phyloP scores from a whole-genome alignment of 164 flowering plant genomes.

The Tinospora cordifolia region DNA sequence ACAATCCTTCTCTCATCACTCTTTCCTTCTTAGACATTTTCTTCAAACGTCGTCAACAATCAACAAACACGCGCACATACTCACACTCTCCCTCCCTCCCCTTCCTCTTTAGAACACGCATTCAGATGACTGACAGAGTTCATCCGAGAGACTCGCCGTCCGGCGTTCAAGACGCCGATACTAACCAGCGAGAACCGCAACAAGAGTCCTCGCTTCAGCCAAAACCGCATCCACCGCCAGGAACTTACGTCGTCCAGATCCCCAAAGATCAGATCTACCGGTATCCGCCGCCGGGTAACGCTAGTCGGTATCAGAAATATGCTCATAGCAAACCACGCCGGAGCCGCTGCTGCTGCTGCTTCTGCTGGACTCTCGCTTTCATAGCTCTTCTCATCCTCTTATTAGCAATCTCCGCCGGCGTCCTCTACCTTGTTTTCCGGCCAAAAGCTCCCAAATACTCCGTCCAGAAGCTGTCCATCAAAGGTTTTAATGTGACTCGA shows the following conservation, averaged over 20 bases:
- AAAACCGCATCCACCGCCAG: slow-evolving; percentile 27
- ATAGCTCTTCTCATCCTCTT: slow-evolving; percentile 27
- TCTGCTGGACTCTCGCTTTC: slow-evolving; percentile 34
- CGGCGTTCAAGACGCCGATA: background rate
- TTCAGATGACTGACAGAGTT: slow-evolving; percentile 4
- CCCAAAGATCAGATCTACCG: slow-evolving; percentile 88
- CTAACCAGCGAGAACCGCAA: background rate
- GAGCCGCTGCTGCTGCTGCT: slow-evolving; percentile 34
- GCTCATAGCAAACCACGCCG: slow-evolving; percentile 24
- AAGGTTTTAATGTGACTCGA: slow-evolving; percentile 47
- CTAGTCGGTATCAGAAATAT: slow-evolving; percentile 24
- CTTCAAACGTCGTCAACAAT: background rate
- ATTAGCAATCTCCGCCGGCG: slow-evolving; percentile 41
- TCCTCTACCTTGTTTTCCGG: slow-evolving; percentile 54
- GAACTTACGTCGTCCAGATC: slow-evolving; percentile 71
- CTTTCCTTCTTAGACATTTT: background rate
- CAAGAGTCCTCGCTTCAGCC: background rate
- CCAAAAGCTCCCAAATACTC: slow-evolving; percentile 58
- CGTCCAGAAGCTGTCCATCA: slow-evolving; percentile 38
- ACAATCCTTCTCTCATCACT: no score
- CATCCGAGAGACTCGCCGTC: slow-evolving; percentile 8
- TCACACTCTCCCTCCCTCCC: background rate
- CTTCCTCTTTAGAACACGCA: background rate
- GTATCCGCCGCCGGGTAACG: slow-evolving; percentile 68
- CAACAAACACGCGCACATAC: background rate